These are phyloP conservation scores for Chlamydomonas sp. DNA, from an alignment of 139 green algal genomes.

Conservation along the genomic window DNA sequence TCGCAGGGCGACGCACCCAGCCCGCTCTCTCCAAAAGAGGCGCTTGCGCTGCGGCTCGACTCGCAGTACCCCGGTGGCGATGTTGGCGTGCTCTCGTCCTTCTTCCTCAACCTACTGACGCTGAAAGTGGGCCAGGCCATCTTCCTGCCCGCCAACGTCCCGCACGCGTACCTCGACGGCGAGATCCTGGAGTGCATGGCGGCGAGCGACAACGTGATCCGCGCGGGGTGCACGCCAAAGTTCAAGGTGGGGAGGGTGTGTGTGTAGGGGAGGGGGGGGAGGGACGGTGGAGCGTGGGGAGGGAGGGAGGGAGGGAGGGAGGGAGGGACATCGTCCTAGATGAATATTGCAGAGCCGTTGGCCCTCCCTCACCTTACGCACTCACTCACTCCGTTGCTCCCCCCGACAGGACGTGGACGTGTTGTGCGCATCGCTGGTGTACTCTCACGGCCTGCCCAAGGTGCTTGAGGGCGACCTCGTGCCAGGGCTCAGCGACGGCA, in stretches of 20 bases:
- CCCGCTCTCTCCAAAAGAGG: conserved; percentile 51
- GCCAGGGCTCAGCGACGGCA: conserved; percentile 28
- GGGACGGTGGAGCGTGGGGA: no score
- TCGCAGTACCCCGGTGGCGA: conserved; percentile 87
- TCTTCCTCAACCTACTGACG: conserved; percentile 87
- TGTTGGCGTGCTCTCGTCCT: conserved; percentile 83
- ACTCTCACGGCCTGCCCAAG: conserved; percentile 43
- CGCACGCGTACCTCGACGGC: conserved; percentile 90
- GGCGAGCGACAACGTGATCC: conserved; percentile 92
- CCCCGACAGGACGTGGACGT: conserved; percentile 69
- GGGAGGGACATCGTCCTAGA: no score
- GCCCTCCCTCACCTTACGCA: no score
- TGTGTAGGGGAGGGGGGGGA: no score
- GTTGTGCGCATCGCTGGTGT: conserved; percentile 86
- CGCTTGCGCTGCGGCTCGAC: conserved; percentile 74
- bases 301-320: no score
- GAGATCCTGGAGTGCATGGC: conserved; percentile 92
- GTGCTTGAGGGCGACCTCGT: not conserved
- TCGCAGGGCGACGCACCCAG: not conserved
- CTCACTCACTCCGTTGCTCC: no score
- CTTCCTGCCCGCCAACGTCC: conserved; percentile 89
- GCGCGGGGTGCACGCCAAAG: conserved; percentile 94
- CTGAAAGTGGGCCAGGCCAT: conserved; percentile 43
- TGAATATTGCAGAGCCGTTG: no score
- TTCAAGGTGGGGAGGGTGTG: no score